A percentile compares a stretch with the other conserved stretches of the same genome.
phyloP scores from a whole-genome alignment of 768 basidiomycete species.

The Termitomyces sp. region DNA sequence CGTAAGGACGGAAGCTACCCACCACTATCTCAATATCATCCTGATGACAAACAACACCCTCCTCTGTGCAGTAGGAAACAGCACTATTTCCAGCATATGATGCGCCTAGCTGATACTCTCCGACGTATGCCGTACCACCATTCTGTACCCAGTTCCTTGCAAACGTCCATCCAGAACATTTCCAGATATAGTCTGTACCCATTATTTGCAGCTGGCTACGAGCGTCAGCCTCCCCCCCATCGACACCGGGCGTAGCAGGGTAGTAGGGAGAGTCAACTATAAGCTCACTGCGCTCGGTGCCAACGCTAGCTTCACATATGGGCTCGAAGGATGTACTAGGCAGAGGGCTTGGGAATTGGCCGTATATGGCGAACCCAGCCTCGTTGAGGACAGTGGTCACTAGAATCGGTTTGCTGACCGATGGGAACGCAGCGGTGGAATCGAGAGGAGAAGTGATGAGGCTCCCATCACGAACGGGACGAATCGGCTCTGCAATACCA shows the following conservation, averaged over 20 bases:
- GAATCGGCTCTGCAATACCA: conserved; percentile 51
- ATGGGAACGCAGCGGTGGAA: conserved; percentile 52
- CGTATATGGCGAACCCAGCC: conserved; percentile 58
- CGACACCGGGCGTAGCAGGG: conserved; percentile 20
- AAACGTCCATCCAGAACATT: conserved; percentile 67
- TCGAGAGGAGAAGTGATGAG: conserved; percentile 65
- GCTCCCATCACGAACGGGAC: conserved; percentile 62
- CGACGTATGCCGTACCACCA: conserved; percentile 66
- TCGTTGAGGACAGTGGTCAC: conserved; percentile 71
- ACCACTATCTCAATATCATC: conserved; percentile 81
- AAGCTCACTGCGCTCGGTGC: conserved; percentile 32
- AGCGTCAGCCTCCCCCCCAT: conserved; percentile 35
- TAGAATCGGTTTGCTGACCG: conserved; percentile 59
- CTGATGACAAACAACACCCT: conserved; percentile 67
- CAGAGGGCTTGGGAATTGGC: conserved; percentile 31
- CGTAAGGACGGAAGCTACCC: conserved; percentile 21
- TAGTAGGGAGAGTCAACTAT: conserved; percentile 47
- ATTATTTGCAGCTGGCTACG: conserved; percentile 50
- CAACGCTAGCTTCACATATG: conserved; percentile 40
- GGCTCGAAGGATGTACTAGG: conserved; percentile 28
- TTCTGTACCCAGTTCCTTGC: conserved; percentile 58
- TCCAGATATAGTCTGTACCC: conserved; percentile 68
- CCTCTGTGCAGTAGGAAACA: conserved; percentile 47
- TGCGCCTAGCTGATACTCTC: conserved; percentile 57
- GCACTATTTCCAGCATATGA: conserved; percentile 64